Base-by-base conservation (phyloP, 148 eudicot species). In the Camellia lanceoleosa region DNA sequence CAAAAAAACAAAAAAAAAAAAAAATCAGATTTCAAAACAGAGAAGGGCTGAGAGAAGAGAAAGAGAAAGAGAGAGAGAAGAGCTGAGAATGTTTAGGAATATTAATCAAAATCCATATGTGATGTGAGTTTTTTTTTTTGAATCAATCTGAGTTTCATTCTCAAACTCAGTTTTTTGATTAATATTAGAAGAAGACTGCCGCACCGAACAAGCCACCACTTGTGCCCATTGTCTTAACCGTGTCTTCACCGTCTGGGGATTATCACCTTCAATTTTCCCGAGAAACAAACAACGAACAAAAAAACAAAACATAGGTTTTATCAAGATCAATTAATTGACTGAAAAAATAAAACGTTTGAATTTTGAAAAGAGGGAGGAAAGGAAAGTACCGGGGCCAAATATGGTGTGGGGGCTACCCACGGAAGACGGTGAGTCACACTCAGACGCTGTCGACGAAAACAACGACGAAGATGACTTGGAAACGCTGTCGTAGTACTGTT, bases 161-260 rank as follows among this genome's bases (percentile, higher is more conserved):
- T n/a, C n/a, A n/a, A n/a, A n/a, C n/a, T n/a, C n/a, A n/a, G n/a
- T n/a, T n/a, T n/a, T n/a, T n/a, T n/a, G n/a, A n/a, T n/a, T n/a
- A n/a, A n/a, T n/a, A n/a, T n/a, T n/a, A n/a, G n/a, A n/a, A n/a
- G n/a, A n/a, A n/a, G n/a, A n/a, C n/a, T n/a, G n/a, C n/a, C n/a
- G n/a, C n/a, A n/a, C n/a, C n/a, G n/a, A n/a, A n/a, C n/a, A n/a
- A n/a, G n/a, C n/a, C n/a, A n/a, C n/a, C n/a, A n/a, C n/a, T n/a
- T n/a, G n/a, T n/a, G n/a, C 98, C 98, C 98, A 94, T 59, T 89
- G 98, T 67, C 90, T 89, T 86, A 94, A 71, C 81, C 92, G 88
- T 74, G 93, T 91, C 87, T 92, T 92, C 84, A 94, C 84, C 83
- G 84, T 89, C 84, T 89, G 86, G 9, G 97, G 93, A 82, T 91